phyloP scores from a whole-genome alignment of 768 basidiomycete species.

The Xerocomellus dryophilus region DNA sequence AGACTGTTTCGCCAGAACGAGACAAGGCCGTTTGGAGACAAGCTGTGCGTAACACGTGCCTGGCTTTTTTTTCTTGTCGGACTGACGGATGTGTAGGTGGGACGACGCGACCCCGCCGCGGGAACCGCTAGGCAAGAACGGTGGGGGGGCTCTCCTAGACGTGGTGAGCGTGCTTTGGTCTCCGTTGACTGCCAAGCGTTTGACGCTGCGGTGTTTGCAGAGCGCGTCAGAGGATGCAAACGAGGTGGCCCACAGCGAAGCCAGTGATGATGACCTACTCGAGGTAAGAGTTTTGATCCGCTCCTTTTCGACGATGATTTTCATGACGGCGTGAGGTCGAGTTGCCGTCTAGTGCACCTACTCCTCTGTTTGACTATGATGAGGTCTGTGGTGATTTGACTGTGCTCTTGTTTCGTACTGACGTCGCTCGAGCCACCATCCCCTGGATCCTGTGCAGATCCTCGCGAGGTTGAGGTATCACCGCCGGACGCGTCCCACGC shows the following conservation, averaged over 20 bases:
- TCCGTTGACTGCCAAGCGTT: no score
- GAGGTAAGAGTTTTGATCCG: no score
- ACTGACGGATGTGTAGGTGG: slow-evolving; percentile 19
- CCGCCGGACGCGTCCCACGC: not conserved
- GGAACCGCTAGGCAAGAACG: slow-evolving; percentile 27
- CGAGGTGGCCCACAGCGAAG: no score
- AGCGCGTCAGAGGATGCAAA: not conserved
- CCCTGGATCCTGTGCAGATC: not conserved
- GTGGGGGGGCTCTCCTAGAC: slow-evolving; percentile 15
- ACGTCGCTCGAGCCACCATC: not conserved
- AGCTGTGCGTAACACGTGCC: slow-evolving; percentile 12
- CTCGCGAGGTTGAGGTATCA: not conserved
- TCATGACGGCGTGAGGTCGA: not conserved
- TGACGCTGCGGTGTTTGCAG: not conserved
- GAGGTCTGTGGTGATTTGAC: not conserved
- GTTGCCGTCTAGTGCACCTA: no score
- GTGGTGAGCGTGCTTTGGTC: slow-evolving; percentile 3
- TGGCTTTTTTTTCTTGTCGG: not conserved
- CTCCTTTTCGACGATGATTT: no score
- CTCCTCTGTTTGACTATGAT: not conserved
- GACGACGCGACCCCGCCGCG: slow-evolving; percentile 16
- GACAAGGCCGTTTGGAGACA: not conserved
- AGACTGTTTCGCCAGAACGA: slow-evolving; percentile 13
- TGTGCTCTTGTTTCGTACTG: no score
- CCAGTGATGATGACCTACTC: no score